Evolutionary conservation across 345 rosid species (phyloP), one percentile per base, ranked within the genome.

Genomic region (Limnanthes douglasii): DNA sequence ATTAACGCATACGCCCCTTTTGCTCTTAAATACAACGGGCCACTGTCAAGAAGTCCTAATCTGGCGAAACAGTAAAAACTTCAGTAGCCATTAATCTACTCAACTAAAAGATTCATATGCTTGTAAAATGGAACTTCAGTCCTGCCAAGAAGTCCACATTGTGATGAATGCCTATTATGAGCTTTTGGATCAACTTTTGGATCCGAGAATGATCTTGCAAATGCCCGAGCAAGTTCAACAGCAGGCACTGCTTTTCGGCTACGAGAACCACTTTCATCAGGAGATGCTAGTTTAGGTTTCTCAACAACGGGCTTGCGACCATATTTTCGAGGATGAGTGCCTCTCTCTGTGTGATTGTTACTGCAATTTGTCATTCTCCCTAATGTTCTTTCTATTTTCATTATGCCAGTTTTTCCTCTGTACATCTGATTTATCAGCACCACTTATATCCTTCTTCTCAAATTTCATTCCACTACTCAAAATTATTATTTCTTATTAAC

Each of bases 211-310:
- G 93, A 62, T 43, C 63, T 59, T 0, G 93, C 69, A 46, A 70
- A 78, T 46, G 88, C 73, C 48, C 73, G 82, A 3, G 88, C 78
- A 44, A 79, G 88, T 53, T 84, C 85, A 38, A 73, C 37, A 0
- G 93, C 73, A 9, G 95, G 75, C 22, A 81, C 78, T 34, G 71
- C 68, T 63, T 79, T 84, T 37, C 93, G 74, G 9, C 62, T 39
- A 16, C 78, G 72, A 31, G 33, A 1, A 11, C 83, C 70, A 37
- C 40, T 37, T 29, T 54, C 29, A 35, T 78, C 92, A 8, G 64
- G 58, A 34, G 78, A 61, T 29, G 60, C 51, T 0, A 68, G 78
- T 58, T 68, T 84, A 5, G 53, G 51, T 63, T 55, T 60, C 3
- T 32, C 2, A 46, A 57, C 76, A 8, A 54, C 61, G 3, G 72